These are phyloP conservation scores for Mycena kentingensis DNA, from an alignment of 768 basidiomycete genomes.

Conservation along the genomic window DNA sequence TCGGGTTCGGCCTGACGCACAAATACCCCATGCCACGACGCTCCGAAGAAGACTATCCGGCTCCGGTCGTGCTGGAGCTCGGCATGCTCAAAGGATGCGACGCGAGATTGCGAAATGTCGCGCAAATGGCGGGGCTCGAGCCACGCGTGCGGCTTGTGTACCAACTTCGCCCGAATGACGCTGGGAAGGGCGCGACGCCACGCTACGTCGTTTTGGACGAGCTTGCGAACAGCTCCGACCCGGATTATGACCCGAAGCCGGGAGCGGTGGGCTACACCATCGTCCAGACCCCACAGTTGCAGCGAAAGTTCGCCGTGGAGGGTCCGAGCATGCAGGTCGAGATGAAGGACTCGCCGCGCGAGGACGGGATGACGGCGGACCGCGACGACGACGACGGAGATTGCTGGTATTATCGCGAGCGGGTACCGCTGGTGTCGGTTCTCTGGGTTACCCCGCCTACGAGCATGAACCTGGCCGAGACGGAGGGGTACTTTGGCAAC, in stretches of 20 bases:
- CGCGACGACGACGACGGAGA: not conserved
- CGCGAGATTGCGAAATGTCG: conserved; percentile 1
- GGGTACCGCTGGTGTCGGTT: not conserved
- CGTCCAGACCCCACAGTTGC: no score
- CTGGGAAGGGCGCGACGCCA: not conserved
- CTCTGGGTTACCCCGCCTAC: conserved; percentile 12
- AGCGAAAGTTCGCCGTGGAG: no score
- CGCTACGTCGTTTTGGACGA: not conserved
- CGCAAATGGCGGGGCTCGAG: not conserved
- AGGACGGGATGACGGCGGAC: not conserved
- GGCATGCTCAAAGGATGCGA: conserved; percentile 11
- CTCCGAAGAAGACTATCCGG: not conserved
- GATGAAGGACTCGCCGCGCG: not conserved
- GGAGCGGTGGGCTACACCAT: not conserved
- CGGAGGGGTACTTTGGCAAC: conserved; percentile 2
- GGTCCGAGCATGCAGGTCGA: no score
- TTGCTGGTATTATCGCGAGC: not conserved
- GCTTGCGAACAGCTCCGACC: not conserved
- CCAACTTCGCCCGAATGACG: not conserved
- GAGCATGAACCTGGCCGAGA: not conserved
- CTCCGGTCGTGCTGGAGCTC: not conserved
- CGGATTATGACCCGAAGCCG: not conserved
- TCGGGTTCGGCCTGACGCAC: conserved; percentile 8
- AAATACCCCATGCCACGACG: conserved; percentile 10
- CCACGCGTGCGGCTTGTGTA: conserved; percentile 6